Conservation (phyloP, 1,139 yeast species). For the Lodderomyces pseudojiufengensis region DNA sequence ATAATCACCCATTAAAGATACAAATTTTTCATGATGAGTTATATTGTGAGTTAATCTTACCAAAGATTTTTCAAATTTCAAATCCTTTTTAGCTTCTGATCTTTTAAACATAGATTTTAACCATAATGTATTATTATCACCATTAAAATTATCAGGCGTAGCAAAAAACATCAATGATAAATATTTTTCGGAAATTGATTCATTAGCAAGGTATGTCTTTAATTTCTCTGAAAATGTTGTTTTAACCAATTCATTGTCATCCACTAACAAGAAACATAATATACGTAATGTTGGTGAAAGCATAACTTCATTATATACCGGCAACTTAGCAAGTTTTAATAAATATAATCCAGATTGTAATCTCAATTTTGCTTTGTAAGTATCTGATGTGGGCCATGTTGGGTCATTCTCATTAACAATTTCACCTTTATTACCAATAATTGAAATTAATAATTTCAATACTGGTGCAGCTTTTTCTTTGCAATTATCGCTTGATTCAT, state of each 20-base stretch:
- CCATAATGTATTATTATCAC: conserved; percentile 66
- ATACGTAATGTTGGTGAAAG: conserved; percentile 50
- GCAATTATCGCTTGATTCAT: conserved; percentile 25
- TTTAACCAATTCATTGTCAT: conserved; percentile 60
- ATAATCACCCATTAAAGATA: conserved; percentile 30
- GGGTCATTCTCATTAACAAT: conserved; percentile 48
- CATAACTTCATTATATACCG: conserved; percentile 51
- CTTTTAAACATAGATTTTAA: conserved; percentile 56
- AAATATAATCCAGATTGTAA: conserved; percentile 65
- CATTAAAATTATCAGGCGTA: conserved; percentile 65
- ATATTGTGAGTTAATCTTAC: conserved; percentile 67
- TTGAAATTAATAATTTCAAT: conserved; percentile 59
- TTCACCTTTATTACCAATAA: conserved; percentile 82
- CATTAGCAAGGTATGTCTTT: conserved; percentile 50
- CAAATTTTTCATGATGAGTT: conserved; percentile 71
- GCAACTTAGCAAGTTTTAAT: conserved; percentile 59
- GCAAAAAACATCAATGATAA: conserved; percentile 65
- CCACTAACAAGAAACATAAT: conserved; percentile 62
- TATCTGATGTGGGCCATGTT: conserved; percentile 60
- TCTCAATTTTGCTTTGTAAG: conserved; percentile 59
- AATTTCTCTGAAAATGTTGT: conserved; percentile 47
- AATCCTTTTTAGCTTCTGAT: conserved; percentile 35
- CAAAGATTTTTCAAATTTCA: conserved; percentile 59
- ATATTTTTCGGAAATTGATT: conserved; percentile 59
- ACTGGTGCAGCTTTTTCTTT: conserved; percentile 52